Conservation (phyloP, 768 basidiomycete genomes). For the Scleroderma bovista region DNA sequence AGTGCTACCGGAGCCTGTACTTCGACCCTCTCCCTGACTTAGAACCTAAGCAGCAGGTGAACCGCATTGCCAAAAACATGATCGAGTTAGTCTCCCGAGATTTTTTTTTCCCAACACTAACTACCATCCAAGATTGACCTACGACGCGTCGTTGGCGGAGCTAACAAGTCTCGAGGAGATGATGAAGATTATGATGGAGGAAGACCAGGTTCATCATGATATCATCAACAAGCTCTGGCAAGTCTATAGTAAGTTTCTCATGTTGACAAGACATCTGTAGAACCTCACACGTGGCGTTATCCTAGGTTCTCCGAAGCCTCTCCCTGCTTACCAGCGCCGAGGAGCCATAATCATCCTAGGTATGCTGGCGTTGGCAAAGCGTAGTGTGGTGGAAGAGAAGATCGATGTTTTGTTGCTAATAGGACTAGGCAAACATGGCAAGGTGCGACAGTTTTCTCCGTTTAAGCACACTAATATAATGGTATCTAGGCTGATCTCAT, state of each 20-base stretch:
- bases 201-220: conserved; percentile 75
- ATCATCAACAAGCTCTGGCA: conserved; percentile 93
- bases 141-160: conserved; percentile 89
- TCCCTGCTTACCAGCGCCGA: conserved; percentile 82
- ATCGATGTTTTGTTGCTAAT: conserved; percentile 83
- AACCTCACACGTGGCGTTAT: background rate
- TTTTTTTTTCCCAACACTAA: background rate
- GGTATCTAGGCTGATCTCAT: conserved; percentile 69
- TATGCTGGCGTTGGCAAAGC: conserved; percentile 87
- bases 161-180: conserved; percentile 95
- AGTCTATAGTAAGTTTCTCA: conserved; percentile 70
- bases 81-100: conserved; percentile 63
- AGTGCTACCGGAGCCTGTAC: conserved; percentile 83
- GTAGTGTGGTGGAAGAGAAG: conserved; percentile 72
- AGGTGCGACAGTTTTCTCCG: conserved; percentile 41
- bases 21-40: conserved; percentile 77
- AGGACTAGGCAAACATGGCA: conserved; percentile 79
- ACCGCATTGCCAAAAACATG: conserved; percentile 92
- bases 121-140: conserved; percentile 63
- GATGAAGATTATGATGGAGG: conserved; percentile 94
- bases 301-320: conserved; percentile 63
- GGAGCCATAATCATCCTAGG: conserved; percentile 96
- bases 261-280: background rate
- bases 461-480: background rate
- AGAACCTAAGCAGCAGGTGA: conserved; percentile 81